These are phyloP conservation scores for Coemansia sp. DNA, from an alignment of 192 early-diverging fungal species.

Conservation along the genomic window DNA sequence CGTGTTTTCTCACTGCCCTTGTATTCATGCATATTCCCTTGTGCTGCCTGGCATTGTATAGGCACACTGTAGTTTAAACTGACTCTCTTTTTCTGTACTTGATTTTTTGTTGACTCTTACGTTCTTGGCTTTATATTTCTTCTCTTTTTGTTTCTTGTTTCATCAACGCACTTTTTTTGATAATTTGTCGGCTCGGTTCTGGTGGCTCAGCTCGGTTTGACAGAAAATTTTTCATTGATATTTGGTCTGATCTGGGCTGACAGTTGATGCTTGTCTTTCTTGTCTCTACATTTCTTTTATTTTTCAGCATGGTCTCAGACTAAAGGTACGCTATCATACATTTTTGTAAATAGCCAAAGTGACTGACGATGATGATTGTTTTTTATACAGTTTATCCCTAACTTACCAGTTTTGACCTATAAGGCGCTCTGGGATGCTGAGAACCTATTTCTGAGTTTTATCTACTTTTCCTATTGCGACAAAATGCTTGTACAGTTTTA, in stretches of 20 bases:
- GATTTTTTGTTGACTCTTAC: slow-evolving; percentile 4
- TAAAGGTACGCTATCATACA: background rate
- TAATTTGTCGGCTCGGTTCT: background rate
- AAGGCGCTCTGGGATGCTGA: slow-evolving; percentile 16
- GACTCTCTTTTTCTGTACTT: slow-evolving; percentile 12
- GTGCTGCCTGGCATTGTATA: background rate
- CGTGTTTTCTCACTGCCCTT: slow-evolving; percentile 1
- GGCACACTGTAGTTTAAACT: slow-evolving; percentile 12
- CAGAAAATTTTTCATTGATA: background rate
- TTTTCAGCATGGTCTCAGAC: background rate
- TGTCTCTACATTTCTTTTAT: background rate
- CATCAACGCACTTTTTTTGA: no score
- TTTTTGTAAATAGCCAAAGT: background rate
- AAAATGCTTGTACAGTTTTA: background rate
- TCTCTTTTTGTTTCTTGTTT: background rate
- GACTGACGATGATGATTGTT: slow-evolving; percentile 24
- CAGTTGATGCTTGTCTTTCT: background rate
- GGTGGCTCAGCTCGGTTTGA: background rate
- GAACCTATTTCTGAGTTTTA: slow-evolving; percentile 31
- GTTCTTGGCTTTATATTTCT: background rate
- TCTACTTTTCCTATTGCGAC: background rate
- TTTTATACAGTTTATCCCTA: slow-evolving; percentile 36
- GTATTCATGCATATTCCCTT: slow-evolving; percentile 9
- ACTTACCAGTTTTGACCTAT: slow-evolving; percentile 14
- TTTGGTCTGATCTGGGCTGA: background rate